phyloP scores from a whole-genome alignment of 768 basidiomycete genomes.

The Boletus coccyginus region DNA sequence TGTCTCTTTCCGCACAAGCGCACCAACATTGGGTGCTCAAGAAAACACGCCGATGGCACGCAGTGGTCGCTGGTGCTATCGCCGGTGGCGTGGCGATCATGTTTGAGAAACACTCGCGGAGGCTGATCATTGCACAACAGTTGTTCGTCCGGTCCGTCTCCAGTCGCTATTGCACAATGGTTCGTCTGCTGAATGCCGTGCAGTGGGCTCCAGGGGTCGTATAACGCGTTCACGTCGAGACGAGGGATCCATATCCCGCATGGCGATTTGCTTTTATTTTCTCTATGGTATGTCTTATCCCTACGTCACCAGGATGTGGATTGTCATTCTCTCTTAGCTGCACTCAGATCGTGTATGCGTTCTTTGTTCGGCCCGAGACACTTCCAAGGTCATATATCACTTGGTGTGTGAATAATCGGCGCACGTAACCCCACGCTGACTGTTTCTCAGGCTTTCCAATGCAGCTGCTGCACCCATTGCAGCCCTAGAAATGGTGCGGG shows the following conservation, averaged over 20 bases:
- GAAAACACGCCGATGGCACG: constrained; percentile 73
- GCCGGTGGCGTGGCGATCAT: constrained; percentile 72
- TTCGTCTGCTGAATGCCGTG: not conserved
- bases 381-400: constrained; percentile 71
- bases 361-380: constrained; percentile 77
- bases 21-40: constrained; percentile 64
- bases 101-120: constrained; percentile 68
- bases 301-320: not conserved
- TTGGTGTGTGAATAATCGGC: constrained; percentile 49
- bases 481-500: constrained; percentile 58
- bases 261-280: constrained; percentile 81
- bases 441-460: constrained; percentile 58
- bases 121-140: constrained; percentile 77
- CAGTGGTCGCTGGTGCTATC: constrained; percentile 72
- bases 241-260: constrained; percentile 72
- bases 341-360: constrained; percentile 83
- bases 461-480: constrained; percentile 63
- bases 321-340: constrained; percentile 43
- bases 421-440: not conserved
- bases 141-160: constrained; percentile 71
- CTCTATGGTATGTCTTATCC: constrained; percentile 51
- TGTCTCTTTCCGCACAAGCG: constrained; percentile 62
- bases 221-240: constrained; percentile 71
- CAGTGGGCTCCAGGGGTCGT: constrained; percentile 88
- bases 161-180: not conserved